Percentiles rank a stretch among this genome's conserved stretches.
Conservation (phyloP, 768 basidiomycete genomes). For the Chalciporus chontae region DNA sequence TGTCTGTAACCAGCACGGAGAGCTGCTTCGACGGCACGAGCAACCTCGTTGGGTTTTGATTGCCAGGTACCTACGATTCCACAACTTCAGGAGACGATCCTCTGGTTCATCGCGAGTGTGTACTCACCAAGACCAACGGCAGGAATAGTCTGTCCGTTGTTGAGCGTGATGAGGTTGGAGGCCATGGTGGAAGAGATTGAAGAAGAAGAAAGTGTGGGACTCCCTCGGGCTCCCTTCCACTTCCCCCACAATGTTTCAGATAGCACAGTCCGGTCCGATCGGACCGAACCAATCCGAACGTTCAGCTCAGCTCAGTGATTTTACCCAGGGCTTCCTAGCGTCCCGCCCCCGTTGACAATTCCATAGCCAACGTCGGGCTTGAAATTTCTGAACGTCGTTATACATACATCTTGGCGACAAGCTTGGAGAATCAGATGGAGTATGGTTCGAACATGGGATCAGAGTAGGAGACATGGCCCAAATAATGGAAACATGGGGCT, state of each 20-base stretch:
- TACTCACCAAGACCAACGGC: conserved; percentile 54
- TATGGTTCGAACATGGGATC: no score
- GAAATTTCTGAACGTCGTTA: no score
- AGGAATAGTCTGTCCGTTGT: conserved; percentile 56
- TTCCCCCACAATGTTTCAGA: not conserved
- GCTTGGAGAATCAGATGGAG: no score
- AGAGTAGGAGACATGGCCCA: no score
- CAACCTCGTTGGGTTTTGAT: conserved; percentile 68
- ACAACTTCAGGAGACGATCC: not conserved
- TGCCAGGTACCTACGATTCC: conserved; percentile 70
- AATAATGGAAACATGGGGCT: no score
- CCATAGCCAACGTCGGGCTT: no score
- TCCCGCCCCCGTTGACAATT: no score
- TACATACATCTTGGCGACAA: no score
- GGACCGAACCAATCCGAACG: conserved; percentile 9
- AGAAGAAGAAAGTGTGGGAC: conserved; percentile 3
- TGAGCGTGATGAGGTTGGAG: conserved; percentile 53
- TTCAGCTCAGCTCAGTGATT: no score
- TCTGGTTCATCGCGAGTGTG: conserved; percentile 22
- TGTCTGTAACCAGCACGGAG: conserved; percentile 77
- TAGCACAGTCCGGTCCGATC: conserved; percentile 14
- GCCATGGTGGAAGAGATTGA: conserved; percentile 25
- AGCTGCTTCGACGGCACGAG: conserved; percentile 67
- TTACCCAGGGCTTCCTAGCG: no score
- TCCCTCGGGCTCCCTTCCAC: no score